Conservation (phyloP, 2,329 filamentous ascomycete species). For the Alternaria ventricosa region DNA sequence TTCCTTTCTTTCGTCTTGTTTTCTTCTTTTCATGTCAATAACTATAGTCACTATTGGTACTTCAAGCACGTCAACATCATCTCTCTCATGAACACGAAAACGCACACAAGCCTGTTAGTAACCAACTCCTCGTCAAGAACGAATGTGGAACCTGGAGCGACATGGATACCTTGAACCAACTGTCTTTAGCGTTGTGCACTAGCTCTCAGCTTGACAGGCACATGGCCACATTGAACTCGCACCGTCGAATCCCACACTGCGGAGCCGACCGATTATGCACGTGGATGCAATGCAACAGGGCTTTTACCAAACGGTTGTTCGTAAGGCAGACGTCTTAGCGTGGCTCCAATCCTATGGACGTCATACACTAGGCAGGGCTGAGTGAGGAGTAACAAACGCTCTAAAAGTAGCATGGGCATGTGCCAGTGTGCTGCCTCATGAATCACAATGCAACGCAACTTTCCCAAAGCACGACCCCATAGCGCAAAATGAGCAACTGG, state of each 20-base stretch:
- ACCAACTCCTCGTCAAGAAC: not conserved
- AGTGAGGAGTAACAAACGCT: not conserved
- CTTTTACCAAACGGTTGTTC: not conserved
- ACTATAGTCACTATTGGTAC: not conserved
- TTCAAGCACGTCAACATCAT: not conserved
- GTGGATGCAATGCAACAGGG: not conserved
- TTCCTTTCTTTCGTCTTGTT: not conserved
- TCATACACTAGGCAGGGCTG: not conserved
- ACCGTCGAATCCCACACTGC: slow-evolving; percentile 8
- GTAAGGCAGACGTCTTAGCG: not conserved
- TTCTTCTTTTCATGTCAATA: slow-evolving; percentile 1
- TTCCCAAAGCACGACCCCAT: not conserved
- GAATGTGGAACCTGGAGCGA: not conserved
- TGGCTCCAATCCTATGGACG: not conserved
- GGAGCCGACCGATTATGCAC: slow-evolving; percentile 4
- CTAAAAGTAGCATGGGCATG: not conserved
- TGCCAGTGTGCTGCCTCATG: not conserved
- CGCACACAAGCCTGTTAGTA: not conserved
- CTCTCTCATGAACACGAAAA: not conserved
- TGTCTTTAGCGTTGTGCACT: not conserved
- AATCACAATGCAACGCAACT: not conserved
- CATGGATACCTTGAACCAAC: not conserved
- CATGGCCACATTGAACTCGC: not conserved
- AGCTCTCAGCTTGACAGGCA: not conserved
- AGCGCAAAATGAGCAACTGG: not conserved